Percentiles rank a stretch among this genome's conserved stretches.
Conservation (phyloP, 164 flowering plant genomes). For the Nymphaea colorata region DNA sequence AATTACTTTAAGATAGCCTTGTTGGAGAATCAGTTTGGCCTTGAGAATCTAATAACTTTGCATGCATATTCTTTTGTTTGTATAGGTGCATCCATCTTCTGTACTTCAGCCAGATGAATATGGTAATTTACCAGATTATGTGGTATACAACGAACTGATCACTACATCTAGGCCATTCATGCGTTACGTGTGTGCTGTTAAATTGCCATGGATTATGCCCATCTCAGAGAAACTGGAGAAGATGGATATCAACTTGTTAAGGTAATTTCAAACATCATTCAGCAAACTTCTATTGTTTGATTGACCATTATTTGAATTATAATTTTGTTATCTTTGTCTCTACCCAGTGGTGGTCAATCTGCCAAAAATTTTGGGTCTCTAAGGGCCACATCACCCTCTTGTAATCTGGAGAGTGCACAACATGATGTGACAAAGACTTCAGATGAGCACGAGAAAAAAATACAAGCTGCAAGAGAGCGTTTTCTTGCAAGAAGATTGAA, state of each 20-base stretch:
- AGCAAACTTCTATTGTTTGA: too few relatives aligned
- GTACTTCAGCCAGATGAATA: constrained; percentile 65
- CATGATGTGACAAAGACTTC: constrained; percentile 5
- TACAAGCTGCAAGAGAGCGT: constrained; percentile 53
- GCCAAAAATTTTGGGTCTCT: too few relatives aligned
- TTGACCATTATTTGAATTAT: too few relatives aligned
- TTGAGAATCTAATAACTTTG: too few relatives aligned
- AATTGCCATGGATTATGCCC: constrained; percentile 66
- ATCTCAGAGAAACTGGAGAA: constrained; percentile 59
- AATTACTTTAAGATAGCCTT: too few relatives aligned
- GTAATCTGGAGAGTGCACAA: too few relatives aligned
- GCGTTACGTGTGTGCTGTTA: constrained; percentile 64
- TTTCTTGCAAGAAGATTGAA: constrained; percentile 42
- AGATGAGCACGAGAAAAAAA: constrained; percentile 39
- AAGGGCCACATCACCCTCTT: too few relatives aligned
- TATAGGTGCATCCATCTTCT: constrained; percentile 87
- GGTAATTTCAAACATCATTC: constrained; percentile 21
- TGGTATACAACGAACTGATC: constrained; percentile 62
- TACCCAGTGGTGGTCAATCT: too few relatives aligned
- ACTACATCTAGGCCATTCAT: constrained; percentile 56
- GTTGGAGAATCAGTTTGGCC: too few relatives aligned
- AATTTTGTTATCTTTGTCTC: too few relatives aligned
- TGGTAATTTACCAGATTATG: constrained; percentile 62
- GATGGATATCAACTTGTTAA: constrained; percentile 49
- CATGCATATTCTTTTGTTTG: not conserved